These are phyloP conservation scores for Geotrichum ghanense DNA, from an alignment of 805 yeast species.

Conservation along the genomic window DNA sequence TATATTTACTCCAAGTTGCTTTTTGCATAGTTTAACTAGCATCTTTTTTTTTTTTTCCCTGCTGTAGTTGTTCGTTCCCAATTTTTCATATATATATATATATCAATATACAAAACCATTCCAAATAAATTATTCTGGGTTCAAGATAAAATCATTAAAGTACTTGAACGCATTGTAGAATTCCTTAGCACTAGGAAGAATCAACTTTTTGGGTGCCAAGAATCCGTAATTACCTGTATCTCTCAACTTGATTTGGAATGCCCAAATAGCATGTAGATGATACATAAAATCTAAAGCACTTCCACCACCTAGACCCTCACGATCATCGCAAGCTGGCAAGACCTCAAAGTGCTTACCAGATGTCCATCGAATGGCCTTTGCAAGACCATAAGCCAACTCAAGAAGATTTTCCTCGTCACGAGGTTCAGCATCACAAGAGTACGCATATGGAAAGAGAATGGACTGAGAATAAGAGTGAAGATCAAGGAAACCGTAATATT, in stretches of 20 bases:
- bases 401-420: slow-evolving; percentile 70
- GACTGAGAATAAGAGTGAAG: slow-evolving; percentile 81
- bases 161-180: slow-evolving; percentile 54
- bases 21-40: too few relatives aligned
- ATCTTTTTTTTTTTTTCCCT: too few relatives aligned
- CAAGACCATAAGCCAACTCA: slow-evolving; percentile 70
- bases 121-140: slow-evolving; percentile 5
- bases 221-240: slow-evolving; percentile 81
- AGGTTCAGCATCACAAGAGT: slow-evolving; percentile 60
- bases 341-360: slow-evolving; percentile 60
- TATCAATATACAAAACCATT: too few relatives aligned
- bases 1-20: too few relatives aligned
- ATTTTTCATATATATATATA: neutral
- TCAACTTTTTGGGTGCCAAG: slow-evolving; percentile 56
- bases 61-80: too few relatives aligned
- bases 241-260: slow-evolving; percentile 69
- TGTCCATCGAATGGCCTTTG: slow-evolving; percentile 56
- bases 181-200: slow-evolving; percentile 69
- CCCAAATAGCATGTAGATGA: slow-evolving; percentile 72
- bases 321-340: slow-evolving; percentile 67
- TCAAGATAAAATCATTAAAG: slow-evolving; percentile 40
- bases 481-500: slow-evolving; percentile 55
- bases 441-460: slow-evolving; percentile 72
- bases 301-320: slow-evolving; percentile 60
- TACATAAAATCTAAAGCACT: slow-evolving; percentile 77